These are phyloP conservation scores for Neofusicoccum cordaticola DNA, from an alignment of 2,329 filamentous ascomycete genomes.

Conservation along the genomic window DNA sequence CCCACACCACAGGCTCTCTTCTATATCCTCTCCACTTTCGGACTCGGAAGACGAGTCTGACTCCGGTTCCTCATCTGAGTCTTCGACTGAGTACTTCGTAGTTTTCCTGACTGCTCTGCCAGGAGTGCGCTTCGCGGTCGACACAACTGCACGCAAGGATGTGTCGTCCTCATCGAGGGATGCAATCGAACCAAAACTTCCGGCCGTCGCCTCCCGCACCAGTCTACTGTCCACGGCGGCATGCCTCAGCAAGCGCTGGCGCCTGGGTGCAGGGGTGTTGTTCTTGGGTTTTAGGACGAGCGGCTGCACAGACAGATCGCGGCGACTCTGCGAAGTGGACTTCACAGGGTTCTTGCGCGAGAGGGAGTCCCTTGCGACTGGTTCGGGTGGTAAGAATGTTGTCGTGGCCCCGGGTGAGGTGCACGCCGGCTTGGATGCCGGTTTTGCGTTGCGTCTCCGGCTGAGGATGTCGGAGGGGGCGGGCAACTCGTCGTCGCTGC, in stretches of 20 bases:
- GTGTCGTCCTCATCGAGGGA: constrained; percentile 19
- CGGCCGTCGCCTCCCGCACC: constrained; percentile 15
- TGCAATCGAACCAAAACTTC: constrained; percentile 26
- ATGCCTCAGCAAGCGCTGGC: constrained; percentile 33
- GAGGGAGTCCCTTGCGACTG: too few species aligned
- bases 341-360: not conserved
- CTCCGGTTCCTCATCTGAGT: not conserved
- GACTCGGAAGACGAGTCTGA: not conserved
- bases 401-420: not conserved
- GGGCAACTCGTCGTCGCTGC: constrained; percentile 14
- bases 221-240: constrained; percentile 30
- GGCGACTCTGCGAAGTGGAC: not conserved
- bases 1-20: constrained; percentile 10
- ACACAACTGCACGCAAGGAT: not conserved
- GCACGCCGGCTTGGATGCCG: not conserved
- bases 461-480: not conserved
- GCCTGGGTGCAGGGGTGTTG: constrained; percentile 25
- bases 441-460: not conserved
- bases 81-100: not conserved
- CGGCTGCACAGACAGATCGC: not conserved
- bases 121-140: constrained; percentile 2
- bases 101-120: not conserved
- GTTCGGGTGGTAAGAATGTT: too few species aligned
- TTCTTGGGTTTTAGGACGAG: constrained; percentile 24
- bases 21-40: not conserved